Base-by-base conservation (phyloP, 192 early-diverging fungal species). In the Coemansia sp. region DNA sequence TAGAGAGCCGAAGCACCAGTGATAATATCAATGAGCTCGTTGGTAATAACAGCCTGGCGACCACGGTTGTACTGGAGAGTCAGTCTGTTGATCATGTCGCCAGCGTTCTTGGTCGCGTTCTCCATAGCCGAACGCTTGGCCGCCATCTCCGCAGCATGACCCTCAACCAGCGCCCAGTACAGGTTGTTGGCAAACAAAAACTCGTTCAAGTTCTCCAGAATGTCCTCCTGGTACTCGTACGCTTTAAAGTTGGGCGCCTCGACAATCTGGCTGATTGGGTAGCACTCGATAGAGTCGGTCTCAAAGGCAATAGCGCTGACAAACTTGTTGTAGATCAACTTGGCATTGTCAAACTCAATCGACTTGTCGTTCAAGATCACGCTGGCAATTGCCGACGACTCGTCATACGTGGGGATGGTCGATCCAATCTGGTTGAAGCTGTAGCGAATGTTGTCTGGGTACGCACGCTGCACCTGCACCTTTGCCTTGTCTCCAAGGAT, bases 21-120 rank as follows among this genome's bases (percentile, higher is more conserved):
- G 85, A 97, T 97, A 89, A 97, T 97, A 85, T 97, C 95, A 75
- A 94, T 90, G 69, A 99, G 90, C 83, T 99, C 97, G 89, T 97
- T 97, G 79, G 97, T 99, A 86, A 99, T 99, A 71, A 90, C 88
- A 64, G 97, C 96, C 85, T 99, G 97, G 86, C 96, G 95, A 78
- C 93, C 91, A 73, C 96, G 92, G 90, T 99, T 97, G 91, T 94
- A 99, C 71, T 91, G 91, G 80, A 99, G 87, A 61, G 96, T 97
- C 61, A 99, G 88, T 80, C 92, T 96, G 81, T 91, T 87, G 88
- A 99, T 95, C 90, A 99, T 97, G 69, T 99, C 96, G 80, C 92
- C 93, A 65, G 96, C 97, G 87, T 99, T 99, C 90, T 98, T 96
- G 85, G 96, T 98, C 41, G 97, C 96, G 84, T 99, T 99, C 89